Evolutionary conservation across 306 rosid species (phyloP).

Genomic region (Abrus precatorius): DNA sequence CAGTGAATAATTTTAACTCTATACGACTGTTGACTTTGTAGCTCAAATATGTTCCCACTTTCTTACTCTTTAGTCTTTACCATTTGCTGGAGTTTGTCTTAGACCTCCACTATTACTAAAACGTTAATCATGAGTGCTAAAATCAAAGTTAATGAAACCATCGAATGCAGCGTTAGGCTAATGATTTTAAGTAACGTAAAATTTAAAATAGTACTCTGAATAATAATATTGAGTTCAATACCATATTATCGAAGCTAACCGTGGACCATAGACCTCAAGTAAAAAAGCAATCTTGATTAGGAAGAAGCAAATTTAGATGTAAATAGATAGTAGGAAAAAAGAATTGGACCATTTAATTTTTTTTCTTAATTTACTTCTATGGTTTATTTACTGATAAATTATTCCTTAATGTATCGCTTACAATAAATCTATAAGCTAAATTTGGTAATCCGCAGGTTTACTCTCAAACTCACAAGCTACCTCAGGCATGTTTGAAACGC

Average conservation of each 20-base stretch:
- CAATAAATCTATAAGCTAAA: constrained; percentile 21
- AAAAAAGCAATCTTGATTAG: background rate
- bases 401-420: constrained; percentile 36
- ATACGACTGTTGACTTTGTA: background rate
- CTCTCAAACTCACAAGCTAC: constrained; percentile 40
- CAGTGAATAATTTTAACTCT: background rate
- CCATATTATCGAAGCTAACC: constrained; percentile 3
- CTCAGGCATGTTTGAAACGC: constrained; percentile 17
- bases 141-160: constrained; percentile 4
- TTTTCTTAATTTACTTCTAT: constrained; percentile 42
- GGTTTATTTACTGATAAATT: background rate
- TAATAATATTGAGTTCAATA: background rate
- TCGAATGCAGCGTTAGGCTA: background rate
- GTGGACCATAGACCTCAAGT: background rate
- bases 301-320: constrained; percentile 6
- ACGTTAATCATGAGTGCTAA: background rate
- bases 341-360: background rate
- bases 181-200: background rate
- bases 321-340: background rate
- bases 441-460: constrained; percentile 20
- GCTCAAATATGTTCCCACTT: background rate
- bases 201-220: constrained; percentile 7
- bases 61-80: background rate
- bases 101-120: background rate
- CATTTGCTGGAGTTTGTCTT: background rate